Percentiles rank a stretch among this genome's conserved stretches.
Evolutionary conservation across 805 yeast species (phyloP).

Genomic region (Candida manassasensis): DNA sequence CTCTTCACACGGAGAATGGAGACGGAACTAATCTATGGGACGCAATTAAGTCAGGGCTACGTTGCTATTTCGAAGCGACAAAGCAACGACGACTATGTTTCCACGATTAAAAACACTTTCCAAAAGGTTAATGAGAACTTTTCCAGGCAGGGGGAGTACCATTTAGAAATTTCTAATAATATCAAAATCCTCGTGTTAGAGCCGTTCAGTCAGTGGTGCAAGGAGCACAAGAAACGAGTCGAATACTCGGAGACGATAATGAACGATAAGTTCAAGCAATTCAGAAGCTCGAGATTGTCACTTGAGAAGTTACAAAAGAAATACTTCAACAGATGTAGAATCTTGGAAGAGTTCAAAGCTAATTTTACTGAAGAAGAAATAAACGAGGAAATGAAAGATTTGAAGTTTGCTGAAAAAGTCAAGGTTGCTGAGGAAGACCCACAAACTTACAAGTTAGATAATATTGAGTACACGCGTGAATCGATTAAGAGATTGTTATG

Average conservation of each 20-base stretch:
- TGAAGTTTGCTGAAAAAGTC: constrained; percentile 11
- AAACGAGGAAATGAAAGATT: constrained; percentile 22
- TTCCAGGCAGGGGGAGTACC: constrained; percentile 54
- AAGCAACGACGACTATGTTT: constrained; percentile 52
- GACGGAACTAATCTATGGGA: constrained; percentile 64
- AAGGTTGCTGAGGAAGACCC: constrained; percentile 18
- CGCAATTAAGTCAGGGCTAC: constrained; percentile 36
- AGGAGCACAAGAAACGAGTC: constrained; percentile 64
- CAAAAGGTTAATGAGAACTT: constrained; percentile 53
- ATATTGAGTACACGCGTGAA: constrained; percentile 21
- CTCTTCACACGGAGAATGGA: constrained; percentile 69
- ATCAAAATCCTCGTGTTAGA: constrained; percentile 56
- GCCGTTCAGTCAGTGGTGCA: constrained; percentile 74
- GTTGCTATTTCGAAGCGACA: constrained; percentile 40
- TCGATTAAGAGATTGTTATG: constrained; percentile 30
- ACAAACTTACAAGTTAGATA: constrained; percentile 29
- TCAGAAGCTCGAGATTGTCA: constrained; percentile 40
- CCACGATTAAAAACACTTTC: constrained; percentile 59
- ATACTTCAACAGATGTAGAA: constrained; percentile 74
- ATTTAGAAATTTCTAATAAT: constrained; percentile 56
- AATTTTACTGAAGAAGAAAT: constrained; percentile 44
- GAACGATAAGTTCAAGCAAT: constrained; percentile 46
- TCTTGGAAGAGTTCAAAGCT: constrained; percentile 60
- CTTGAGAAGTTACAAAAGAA: constrained; percentile 59
- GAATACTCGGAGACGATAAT: constrained; percentile 55